phyloP scores from a whole-genome alignment of 2,329 filamentous ascomycete species.

The Colletotrichum trifolii region DNA sequence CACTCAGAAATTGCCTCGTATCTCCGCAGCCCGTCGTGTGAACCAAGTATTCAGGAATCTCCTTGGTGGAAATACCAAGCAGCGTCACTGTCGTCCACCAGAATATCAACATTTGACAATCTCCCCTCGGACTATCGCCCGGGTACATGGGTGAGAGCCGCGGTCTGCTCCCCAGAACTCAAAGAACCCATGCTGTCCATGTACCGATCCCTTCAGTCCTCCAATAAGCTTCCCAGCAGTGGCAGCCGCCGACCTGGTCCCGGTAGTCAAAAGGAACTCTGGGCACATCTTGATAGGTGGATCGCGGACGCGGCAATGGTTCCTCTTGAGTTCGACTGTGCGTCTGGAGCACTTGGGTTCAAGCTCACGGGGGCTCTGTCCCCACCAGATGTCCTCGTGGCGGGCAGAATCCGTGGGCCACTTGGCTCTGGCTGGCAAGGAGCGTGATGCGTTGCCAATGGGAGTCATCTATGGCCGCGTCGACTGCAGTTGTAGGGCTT shows the following conservation, averaged over 20 bases:
- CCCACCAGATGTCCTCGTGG: constrained; percentile 2
- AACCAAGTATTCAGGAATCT: constrained; percentile 12
- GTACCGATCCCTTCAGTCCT: constrained; percentile 12
- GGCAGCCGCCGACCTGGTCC: constrained; percentile 6
- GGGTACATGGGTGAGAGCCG: constrained; percentile 1
- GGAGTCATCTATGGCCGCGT: not conserved
- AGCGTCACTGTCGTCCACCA: constrained; percentile 2
- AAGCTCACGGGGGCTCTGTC: not conserved
- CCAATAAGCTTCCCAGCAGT: constrained; percentile 10
- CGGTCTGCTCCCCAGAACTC: not conserved
- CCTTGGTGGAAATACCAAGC: constrained; percentile 34
- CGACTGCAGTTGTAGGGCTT: constrained; percentile 7
- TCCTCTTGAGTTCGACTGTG: constrained; percentile 1
- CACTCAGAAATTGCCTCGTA: not conserved
- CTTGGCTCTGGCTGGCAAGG: not conserved
- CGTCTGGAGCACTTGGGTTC: not conserved
- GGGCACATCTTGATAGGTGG: constrained; percentile 1
- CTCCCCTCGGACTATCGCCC: constrained; percentile 4
- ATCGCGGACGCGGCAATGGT: not conserved
- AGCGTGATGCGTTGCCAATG: constrained; percentile 1
- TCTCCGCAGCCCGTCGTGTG: constrained; percentile 7
- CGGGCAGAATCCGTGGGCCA: not conserved
- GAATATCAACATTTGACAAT: not conserved
- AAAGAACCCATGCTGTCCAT: constrained; percentile 9
- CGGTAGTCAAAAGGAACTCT: constrained; percentile 6